A percentile compares a stretch with the other conserved stretches of the same genome.
Conservation (phyloP, 495 filamentous ascomycete species). For the Tuber calosporum region DNA sequence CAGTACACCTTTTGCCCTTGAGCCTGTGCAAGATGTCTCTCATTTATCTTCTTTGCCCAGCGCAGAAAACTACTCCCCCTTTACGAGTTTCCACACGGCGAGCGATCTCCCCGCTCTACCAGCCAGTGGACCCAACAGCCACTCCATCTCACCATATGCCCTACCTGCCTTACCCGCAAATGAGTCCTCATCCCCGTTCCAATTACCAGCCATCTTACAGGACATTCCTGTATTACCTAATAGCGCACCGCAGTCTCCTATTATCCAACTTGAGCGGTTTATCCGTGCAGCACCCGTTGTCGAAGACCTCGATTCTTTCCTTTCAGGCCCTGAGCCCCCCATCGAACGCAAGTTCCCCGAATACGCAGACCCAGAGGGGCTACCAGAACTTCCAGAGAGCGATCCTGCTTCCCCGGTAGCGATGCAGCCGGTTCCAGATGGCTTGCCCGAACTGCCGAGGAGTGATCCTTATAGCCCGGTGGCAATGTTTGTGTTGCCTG, state of each 20-base stretch:
- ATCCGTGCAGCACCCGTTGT: neutral
- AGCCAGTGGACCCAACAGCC: slow-evolving; percentile 12
- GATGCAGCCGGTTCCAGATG: neutral
- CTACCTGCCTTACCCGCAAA: neutral
- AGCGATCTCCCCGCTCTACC: slow-evolving; percentile 22
- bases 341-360: neutral
- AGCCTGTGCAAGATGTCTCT: neutral
- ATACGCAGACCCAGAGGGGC: neutral
- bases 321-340: neutral
- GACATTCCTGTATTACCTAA: neutral
- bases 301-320: neutral
- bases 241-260: neutral
- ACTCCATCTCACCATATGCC: neutral
- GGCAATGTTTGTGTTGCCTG: neutral
- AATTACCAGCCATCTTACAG: neutral
- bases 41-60: slow-evolving; percentile 3
- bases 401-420: slow-evolving; percentile 9
- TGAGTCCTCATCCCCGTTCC: neutral
- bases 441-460: slow-evolving; percentile 22
- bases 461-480: slow-evolving; percentile 23
- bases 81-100: neutral
- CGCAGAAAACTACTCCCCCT: neutral
- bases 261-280: neutral
- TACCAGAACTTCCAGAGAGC: neutral
- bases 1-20: neutral